Percentiles rank a stretch among this genome's conserved stretches.
Evolutionary conservation across 2,329 filamentous ascomycete genomes (phyloP).

Genomic region (Phyllosticta citribraziliensis): DNA sequence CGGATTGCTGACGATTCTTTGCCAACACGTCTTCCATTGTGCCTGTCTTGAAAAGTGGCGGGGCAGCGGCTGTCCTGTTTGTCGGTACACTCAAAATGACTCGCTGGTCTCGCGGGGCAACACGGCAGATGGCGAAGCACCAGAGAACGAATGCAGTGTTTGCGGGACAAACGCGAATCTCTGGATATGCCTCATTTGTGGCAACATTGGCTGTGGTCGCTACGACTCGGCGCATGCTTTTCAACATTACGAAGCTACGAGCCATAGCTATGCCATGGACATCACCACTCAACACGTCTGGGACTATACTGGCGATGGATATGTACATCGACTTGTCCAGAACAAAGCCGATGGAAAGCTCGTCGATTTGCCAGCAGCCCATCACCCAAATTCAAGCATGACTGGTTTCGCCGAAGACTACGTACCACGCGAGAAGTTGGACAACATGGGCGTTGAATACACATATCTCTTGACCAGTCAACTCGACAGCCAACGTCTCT

Average conservation of each 20-base stretch:
- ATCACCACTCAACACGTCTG: conserved; percentile 90
- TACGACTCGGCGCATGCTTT: conserved; percentile 93
- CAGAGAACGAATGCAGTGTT: conserved; percentile 64
- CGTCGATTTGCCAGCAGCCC: conserved; percentile 65
- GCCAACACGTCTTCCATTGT: conserved; percentile 96
- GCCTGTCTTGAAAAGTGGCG: conserved; percentile 95
- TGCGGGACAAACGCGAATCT: conserved; percentile 76
- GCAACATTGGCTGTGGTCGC: conserved; percentile 82
- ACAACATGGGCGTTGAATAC: conserved; percentile 84
- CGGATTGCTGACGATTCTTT: conserved; percentile 87
- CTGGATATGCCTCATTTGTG: conserved; percentile 93
- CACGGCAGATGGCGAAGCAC: conserved; percentile 36
- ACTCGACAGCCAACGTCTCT: conserved; percentile 81
- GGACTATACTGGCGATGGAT: conserved; percentile 94
- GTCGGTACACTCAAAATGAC: conserved; percentile 70
- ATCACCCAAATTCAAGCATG: conserved; percentile 24
- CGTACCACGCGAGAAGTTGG: conserved; percentile 61
- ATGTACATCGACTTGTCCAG: conserved; percentile 90
- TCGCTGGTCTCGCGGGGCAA: conserved; percentile 23
- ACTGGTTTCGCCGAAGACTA: conserved; percentile 47
- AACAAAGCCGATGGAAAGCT: conserved; percentile 89
- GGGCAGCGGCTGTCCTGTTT: conserved; percentile 87
- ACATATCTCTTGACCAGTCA: conserved; percentile 88
- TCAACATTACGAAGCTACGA: conserved; percentile 81
- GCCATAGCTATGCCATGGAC: conserved; percentile 87